phyloP scores from a whole-genome alignment of 352 stramenopile genomes.

The Globisporangium paroecandrum region DNA sequence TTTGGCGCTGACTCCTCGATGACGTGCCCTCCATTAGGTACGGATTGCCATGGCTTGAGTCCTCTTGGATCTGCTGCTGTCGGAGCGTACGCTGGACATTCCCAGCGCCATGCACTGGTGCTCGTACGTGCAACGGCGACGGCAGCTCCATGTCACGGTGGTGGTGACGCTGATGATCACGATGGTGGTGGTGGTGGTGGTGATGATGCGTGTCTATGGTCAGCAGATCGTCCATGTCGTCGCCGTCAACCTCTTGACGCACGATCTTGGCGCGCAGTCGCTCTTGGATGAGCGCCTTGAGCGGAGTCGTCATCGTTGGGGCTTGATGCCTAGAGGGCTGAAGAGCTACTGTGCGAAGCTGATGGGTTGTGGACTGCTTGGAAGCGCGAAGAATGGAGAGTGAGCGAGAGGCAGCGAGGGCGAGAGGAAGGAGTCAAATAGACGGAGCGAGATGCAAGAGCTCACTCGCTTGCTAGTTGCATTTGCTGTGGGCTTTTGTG shows the following conservation, averaged over 20 bases:
- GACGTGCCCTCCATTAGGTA: background rate
- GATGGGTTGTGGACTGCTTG: background rate
- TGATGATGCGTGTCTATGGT: constrained; percentile 11
- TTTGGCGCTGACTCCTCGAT: constrained; percentile 1
- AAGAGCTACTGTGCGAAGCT: background rate
- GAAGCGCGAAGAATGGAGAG: background rate
- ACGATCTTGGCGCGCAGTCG: constrained; percentile 68
- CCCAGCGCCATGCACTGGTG: background rate
- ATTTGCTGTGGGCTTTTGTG: background rate
- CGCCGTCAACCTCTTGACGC: constrained; percentile 28
- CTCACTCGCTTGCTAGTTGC: background rate
- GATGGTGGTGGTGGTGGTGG: constrained; percentile 3
- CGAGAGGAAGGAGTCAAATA: background rate
- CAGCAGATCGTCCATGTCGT: constrained; percentile 8
- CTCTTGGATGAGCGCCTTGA: constrained; percentile 75
- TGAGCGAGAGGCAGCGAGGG: background rate
- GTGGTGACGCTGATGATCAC: constrained; percentile 6
- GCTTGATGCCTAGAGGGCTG: background rate
- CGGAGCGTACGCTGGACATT: background rate
- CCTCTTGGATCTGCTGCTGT: background rate
- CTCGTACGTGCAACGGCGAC: background rate
- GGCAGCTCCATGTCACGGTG: background rate
- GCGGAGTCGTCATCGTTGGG: constrained; percentile 44
- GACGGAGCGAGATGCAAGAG: background rate
- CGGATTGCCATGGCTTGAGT: background rate